These are phyloP conservation scores for Colletotrichum camelliae DNA, from an alignment of 2,329 filamentous ascomycete genomes.

Conservation along the genomic window DNA sequence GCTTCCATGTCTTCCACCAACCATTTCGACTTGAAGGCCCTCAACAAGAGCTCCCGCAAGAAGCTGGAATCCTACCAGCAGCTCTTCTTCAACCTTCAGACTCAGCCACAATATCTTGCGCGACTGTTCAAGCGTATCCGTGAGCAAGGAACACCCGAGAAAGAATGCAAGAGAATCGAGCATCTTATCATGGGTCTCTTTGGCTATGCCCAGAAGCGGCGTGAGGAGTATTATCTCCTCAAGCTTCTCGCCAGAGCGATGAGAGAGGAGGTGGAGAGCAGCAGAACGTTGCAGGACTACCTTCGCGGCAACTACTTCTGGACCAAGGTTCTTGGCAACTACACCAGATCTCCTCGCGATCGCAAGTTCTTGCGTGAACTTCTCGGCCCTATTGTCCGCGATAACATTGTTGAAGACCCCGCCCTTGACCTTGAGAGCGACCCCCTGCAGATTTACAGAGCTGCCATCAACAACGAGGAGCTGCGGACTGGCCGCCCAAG, in stretches of 20 bases:
- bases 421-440: constrained; percentile 94
- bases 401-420: constrained; percentile 92
- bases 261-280: constrained; percentile 82
- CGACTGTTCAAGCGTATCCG: constrained; percentile 84
- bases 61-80: constrained; percentile 98
- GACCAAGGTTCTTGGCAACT: constrained; percentile 84
- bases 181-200: constrained; percentile 96
- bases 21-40: constrained; percentile 93
- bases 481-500: constrained; percentile 88
- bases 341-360: constrained; percentile 89
- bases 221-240: constrained; percentile 95
- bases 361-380: constrained; percentile 91
- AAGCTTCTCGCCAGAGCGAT: constrained; percentile 86
- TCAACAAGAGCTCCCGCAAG: constrained; percentile 95
- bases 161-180: constrained; percentile 91
- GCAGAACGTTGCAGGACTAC: constrained; percentile 80
- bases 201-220: constrained; percentile 93
- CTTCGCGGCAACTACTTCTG: constrained; percentile 92
- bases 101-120: constrained; percentile 92
- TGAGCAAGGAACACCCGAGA: constrained; percentile 84
- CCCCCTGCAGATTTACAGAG: constrained; percentile 95
- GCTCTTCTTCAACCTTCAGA: constrained; percentile 96
- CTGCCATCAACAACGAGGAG: constrained; percentile 96
- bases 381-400: constrained; percentile 82
- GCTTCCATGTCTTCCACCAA: constrained; percentile 88